These are phyloP conservation scores for Aquanectria penicillioides DNA, from an alignment of 2,329 filamentous ascomycete species.

Conservation along the genomic window DNA sequence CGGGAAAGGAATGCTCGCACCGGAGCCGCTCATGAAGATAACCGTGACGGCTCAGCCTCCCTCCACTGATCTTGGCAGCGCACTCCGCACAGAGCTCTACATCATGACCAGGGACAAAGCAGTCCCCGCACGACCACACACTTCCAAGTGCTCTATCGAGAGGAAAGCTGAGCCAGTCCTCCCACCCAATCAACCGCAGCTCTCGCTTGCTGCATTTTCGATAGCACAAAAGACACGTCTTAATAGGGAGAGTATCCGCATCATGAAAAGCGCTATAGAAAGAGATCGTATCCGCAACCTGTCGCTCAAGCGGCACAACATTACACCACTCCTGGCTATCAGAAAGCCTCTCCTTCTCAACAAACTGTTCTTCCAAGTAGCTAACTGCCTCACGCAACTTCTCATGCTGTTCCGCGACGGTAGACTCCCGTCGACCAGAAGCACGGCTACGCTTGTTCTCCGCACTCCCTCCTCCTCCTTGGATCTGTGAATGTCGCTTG, in stretches of 20 bases:
- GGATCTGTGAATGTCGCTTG: no score
- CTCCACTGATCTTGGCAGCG: not conserved
- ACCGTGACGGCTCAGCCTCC: not conserved
- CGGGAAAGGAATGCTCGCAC: slow-evolving; percentile 24
- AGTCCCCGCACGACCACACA: not conserved
- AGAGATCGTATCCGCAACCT: not conserved
- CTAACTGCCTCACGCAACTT: no score
- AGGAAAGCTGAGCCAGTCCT: not conserved
- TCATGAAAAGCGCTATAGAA: slow-evolving; percentile 11
- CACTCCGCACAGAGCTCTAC: slow-evolving; percentile 9
- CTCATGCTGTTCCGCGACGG: no score
- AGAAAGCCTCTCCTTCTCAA: not conserved
- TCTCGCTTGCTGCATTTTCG: not conserved
- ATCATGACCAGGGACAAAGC: not conserved
- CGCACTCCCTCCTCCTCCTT: no score
- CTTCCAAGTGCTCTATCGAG: not conserved
- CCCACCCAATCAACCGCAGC: not conserved
- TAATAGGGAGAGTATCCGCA: not conserved
- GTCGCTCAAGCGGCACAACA: not conserved
- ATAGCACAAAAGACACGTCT: slow-evolving; percentile 3
- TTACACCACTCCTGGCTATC: not conserved
- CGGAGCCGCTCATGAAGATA: slow-evolving; percentile 2
- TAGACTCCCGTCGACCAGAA: no score
- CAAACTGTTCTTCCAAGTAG: no score
- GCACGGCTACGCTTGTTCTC: no score